phyloP scores from a whole-genome alignment of 1,139 yeast genomes.

The Taphrina flavorubra region DNA sequence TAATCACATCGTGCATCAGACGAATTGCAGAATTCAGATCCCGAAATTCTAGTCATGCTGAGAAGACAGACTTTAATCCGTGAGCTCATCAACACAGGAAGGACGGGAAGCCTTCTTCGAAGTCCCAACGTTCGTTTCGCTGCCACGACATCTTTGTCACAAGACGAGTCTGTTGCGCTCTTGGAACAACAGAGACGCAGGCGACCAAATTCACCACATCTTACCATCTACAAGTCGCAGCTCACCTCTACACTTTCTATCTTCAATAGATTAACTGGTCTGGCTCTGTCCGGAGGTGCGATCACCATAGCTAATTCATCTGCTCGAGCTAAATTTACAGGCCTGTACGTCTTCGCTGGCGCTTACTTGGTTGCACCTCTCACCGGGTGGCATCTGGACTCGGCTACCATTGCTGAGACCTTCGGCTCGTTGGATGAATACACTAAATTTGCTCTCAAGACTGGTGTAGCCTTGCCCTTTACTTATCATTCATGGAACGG shows the following conservation, averaged over 20 bases:
- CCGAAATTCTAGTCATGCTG: neutral
- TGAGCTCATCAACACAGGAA: neutral
- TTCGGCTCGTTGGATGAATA: slow-evolving; percentile 63
- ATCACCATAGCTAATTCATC: no score
- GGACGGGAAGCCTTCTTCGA: slow-evolving; percentile 16
- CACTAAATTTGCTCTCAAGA: slow-evolving; percentile 69
- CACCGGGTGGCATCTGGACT: slow-evolving; percentile 64
- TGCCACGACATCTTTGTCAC: slow-evolving; percentile 62
- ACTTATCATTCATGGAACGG: slow-evolving; percentile 87
- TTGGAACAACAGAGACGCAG: slow-evolving; percentile 80
- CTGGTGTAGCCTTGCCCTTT: slow-evolving; percentile 77
- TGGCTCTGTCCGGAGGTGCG: slow-evolving; percentile 69
- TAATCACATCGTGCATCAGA: no score
- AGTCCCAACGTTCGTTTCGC: slow-evolving; percentile 31
- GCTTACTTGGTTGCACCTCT: slow-evolving; percentile 74
- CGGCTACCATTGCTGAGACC: slow-evolving; percentile 62
- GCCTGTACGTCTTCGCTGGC: slow-evolving; percentile 72
- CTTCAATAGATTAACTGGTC: slow-evolving; percentile 87
- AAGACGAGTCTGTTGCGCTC: slow-evolving; percentile 68
- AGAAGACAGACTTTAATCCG: slow-evolving; percentile 22
- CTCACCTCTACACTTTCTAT: slow-evolving; percentile 80
- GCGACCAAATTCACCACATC: slow-evolving; percentile 92
- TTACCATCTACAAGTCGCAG: slow-evolving; percentile 87
- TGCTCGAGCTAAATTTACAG: slow-evolving; percentile 2
- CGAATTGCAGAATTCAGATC: no score